Evolutionary conservation across 805 yeast genomes (phyloP).

Genomic region (Wickerhamomyces rabaulensis): DNA sequence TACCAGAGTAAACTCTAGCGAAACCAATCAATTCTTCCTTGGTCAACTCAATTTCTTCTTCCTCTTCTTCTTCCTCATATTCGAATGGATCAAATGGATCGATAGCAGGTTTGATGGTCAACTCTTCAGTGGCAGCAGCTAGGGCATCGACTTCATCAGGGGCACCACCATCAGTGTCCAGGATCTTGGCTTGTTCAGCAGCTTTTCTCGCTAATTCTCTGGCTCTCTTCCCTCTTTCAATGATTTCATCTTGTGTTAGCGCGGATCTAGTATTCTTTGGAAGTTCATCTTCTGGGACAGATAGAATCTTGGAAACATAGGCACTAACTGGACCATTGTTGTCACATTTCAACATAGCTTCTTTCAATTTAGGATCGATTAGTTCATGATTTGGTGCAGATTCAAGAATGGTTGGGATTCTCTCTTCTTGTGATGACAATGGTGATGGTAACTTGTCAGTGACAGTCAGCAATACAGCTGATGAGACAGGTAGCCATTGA

Average conservation of each 20-base stretch:
- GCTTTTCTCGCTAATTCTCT: slow-evolving; percentile 66
- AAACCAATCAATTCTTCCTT: slow-evolving; percentile 79
- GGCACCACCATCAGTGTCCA: slow-evolving; percentile 9
- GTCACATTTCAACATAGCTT: slow-evolving; percentile 65
- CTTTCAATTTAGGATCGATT: slow-evolving; percentile 43
- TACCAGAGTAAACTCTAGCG: slow-evolving; percentile 85
- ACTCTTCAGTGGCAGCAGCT: slow-evolving; percentile 16
- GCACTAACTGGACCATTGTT: slow-evolving; percentile 62
- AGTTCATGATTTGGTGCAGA: slow-evolving; percentile 46
- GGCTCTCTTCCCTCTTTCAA: slow-evolving; percentile 59
- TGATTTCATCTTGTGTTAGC: slow-evolving; percentile 48
- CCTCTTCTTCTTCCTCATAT: slow-evolving; percentile 48
- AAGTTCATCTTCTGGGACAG: slow-evolving; percentile 76
- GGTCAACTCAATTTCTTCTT: slow-evolving; percentile 32
- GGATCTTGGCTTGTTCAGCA: slow-evolving; percentile 43
- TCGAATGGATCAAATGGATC: slow-evolving; percentile 39
- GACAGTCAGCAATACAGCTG: slow-evolving; percentile 77
- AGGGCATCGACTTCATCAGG: slow-evolving; percentile 11
- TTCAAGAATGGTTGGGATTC: slow-evolving; percentile 64
- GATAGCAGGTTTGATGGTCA: slow-evolving; percentile 21
- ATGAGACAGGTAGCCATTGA: slow-evolving; percentile 93
- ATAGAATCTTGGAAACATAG: slow-evolving; percentile 83
- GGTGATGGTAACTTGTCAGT: slow-evolving; percentile 88
- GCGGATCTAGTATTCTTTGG: slow-evolving; percentile 47
- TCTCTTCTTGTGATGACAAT: slow-evolving; percentile 58